Conservation (phyloP, 805 yeast species). For the Hanseniaspora occidentalis region DNA sequence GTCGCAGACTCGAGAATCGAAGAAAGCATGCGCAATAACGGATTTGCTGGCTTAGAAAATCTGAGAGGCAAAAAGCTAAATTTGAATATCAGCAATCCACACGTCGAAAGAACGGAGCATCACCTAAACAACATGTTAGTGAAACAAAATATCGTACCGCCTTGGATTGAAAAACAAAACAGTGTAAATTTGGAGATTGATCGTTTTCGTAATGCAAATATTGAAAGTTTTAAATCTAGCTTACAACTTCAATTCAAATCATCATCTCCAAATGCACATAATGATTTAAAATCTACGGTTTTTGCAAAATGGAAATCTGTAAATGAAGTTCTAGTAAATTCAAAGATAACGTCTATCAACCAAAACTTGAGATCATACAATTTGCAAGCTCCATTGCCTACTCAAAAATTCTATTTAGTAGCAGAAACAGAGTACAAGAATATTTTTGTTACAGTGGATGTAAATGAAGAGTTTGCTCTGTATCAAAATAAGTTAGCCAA, state of each 20-base stretch:
- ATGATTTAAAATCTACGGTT: slow-evolving; percentile 11
- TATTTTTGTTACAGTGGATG: slow-evolving; percentile 26
- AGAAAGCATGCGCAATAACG: slow-evolving; percentile 61
- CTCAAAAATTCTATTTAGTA: slow-evolving; percentile 41
- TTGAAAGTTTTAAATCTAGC: slow-evolving; percentile 26
- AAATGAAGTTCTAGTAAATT: slow-evolving; percentile 22
- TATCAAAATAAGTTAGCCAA: slow-evolving; percentile 1
- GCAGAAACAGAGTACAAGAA: slow-evolving; percentile 31
- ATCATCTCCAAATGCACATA: neutral
- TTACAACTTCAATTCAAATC: slow-evolving; percentile 7
- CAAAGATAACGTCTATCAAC: slow-evolving; percentile 31
- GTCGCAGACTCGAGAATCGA: slow-evolving; percentile 68
- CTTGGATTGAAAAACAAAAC: slow-evolving; percentile 78
- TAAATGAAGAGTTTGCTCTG: slow-evolving; percentile 7
- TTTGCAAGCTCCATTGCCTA: slow-evolving; percentile 48
- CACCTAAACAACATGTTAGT: slow-evolving; percentile 67
- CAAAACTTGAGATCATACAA: slow-evolving; percentile 44
- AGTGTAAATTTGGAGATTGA: slow-evolving; percentile 37
- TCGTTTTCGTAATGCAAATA: slow-evolving; percentile 34
- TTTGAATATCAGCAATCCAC: slow-evolving; percentile 35
- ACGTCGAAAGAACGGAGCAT: slow-evolving; percentile 57
- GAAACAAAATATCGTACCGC: slow-evolving; percentile 71
- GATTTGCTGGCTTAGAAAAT: slow-evolving; percentile 42
- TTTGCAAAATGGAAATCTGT: slow-evolving; percentile 27
- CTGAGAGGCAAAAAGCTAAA: slow-evolving; percentile 49